Percentiles rank a stretch among this genome's conserved stretches.
Evolutionary conservation across 495 filamentous ascomycete genomes (phyloP).

Genomic region (Achaetomiella virescens): DNA sequence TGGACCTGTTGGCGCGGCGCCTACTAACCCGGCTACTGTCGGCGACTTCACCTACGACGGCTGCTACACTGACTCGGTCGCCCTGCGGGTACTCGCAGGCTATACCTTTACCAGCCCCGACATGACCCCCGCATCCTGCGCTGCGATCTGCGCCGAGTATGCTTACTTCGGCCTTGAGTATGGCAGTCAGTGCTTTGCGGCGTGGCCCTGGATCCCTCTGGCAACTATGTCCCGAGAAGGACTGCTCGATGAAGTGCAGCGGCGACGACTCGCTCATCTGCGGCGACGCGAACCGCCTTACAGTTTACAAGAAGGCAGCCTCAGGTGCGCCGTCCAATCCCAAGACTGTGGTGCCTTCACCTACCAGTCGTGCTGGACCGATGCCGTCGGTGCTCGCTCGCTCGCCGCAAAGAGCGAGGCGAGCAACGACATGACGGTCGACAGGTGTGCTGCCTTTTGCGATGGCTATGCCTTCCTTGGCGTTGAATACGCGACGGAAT

Average conservation of each 20-base stretch:
- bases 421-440: neutral
- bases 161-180: neutral
- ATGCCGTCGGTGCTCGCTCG: neutral
- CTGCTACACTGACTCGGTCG: neutral
- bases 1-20: neutral
- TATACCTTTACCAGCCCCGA: neutral
- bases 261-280: neutral
- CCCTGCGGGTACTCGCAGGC: neutral
- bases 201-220: neutral
- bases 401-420: neutral
- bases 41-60: neutral
- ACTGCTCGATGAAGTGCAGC: neutral
- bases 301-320: neutral
- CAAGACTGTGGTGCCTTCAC: neutral
- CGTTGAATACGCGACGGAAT: slow-evolving; percentile 5
- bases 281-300: neutral
- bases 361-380: neutral
- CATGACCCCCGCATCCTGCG: neutral
- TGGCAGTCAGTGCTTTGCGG: slow-evolving; percentile 5
- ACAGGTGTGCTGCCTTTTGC: neutral
- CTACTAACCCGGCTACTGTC: neutral
- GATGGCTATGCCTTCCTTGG: slow-evolving; percentile 5
- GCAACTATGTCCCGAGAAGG: neutral
- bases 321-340: neutral
- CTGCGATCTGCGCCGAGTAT: neutral